Evolutionary conservation across 1,139 yeast species (phyloP), one percentile per base, ranked within the genome.

Genomic region (Suhomyces bribrorum): DNA sequence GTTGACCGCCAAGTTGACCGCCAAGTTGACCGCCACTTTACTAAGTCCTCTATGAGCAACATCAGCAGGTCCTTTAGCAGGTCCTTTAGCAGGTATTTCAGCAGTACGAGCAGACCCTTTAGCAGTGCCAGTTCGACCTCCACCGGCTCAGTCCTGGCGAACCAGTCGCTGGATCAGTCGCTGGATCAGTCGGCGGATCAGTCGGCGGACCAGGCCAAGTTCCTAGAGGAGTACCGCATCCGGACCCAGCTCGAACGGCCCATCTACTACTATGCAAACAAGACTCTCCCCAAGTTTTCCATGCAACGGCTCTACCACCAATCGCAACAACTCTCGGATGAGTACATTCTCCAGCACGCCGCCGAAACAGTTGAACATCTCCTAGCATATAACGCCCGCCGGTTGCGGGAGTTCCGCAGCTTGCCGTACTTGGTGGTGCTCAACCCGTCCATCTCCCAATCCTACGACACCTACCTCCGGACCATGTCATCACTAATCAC

Each of bases 361-460:
- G 53, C 56, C 22, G 63, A 71, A 20, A 77, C 85, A 0, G 60
- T 72, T 13, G 72, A 73, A 43, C 56, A 64, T 36, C 53, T 75
- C 16, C 52, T 73, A 20, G 62, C 69, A 0, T 69, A 64, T 47
- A 73, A 74, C 29, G 71, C 77, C 14, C 72, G 79, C 37, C 62
- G 96, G 44, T 61, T 89, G 14, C 73, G 75, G 29, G 84, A 84
- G 31, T 79, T 90, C 48, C 73, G 94, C 44, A 70, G 75, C 33
- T 66, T 90, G 37, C 96, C 96, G 0, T 90, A 88, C 57, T 74
- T 90, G 49, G 89, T 84, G 34, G 85, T 88, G 32, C 64, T 90
- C 44, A 90, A 90, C 56, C 96, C 97, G n/a, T 79, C 87, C 51
- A 83, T 90, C 38, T 84, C 94, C n/a, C 81, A 79, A 50, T 83